Conservation (phyloP, 108 stramenopile species). For the Nannochloropsis oceanica region DNA sequence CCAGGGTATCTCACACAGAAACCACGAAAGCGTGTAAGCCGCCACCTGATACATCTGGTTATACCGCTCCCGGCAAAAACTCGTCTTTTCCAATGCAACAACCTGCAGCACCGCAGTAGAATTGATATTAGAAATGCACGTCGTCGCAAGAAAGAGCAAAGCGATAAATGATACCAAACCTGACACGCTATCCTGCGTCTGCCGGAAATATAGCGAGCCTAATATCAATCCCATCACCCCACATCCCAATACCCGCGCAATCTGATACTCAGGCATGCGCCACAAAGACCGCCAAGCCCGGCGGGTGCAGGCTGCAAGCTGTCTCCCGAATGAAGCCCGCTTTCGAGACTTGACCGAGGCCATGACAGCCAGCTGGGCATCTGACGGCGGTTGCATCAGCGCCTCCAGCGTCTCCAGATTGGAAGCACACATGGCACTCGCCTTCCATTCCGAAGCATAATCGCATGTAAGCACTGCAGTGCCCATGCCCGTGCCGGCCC, state of each 20-base stretch:
- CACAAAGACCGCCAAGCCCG: neutral
- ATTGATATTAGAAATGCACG: neutral
- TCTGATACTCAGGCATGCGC: conserved; percentile 2
- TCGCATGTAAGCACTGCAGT: neutral
- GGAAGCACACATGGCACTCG: neutral
- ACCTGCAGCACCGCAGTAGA: neutral
- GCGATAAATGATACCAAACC: neutral
- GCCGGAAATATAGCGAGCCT: neutral
- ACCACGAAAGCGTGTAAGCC: neutral
- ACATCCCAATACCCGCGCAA: neutral
- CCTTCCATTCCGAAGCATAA: neutral
- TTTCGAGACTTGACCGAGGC: neutral
- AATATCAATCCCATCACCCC: conserved; percentile 4
- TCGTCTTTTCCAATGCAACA: neutral
- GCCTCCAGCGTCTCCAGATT: neutral
- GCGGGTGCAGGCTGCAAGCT: neutral
- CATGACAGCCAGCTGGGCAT: neutral
- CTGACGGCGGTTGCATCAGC: neutral
- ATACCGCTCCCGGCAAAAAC: conserved; percentile 6
- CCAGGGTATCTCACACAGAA: neutral
- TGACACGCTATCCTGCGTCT: neutral
- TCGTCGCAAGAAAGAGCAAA: neutral
- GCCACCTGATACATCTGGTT: neutral
- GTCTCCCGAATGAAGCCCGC: neutral
- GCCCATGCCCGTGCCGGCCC: conserved; percentile 8